These are phyloP conservation scores for Zygosaccharomyces pseudorouxii DNA, from an alignment of 805 yeast species.

Conservation along the genomic window DNA sequence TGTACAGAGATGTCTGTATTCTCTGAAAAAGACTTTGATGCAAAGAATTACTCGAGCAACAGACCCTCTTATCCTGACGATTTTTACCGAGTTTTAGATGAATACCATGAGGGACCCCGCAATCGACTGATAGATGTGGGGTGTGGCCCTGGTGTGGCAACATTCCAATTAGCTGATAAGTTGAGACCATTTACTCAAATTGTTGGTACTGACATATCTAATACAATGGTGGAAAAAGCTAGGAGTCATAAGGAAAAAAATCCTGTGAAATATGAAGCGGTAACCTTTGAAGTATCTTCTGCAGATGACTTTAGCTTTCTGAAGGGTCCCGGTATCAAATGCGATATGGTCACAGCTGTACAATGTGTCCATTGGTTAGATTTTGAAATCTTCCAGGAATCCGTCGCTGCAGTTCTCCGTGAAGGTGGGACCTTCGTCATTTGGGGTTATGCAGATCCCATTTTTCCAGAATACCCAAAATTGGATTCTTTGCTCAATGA, in stretches of 20 bases:
- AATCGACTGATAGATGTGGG: conserved; percentile 62
- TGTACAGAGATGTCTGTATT: conserved; percentile 53
- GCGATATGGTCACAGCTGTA: conserved; percentile 67
- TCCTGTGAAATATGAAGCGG: neutral
- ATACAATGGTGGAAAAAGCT: conserved; percentile 51
- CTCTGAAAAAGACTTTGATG: conserved; percentile 47
- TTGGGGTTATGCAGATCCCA: conserved; percentile 78
- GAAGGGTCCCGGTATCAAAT: conserved; percentile 12
- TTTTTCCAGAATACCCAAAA: conserved; percentile 46
- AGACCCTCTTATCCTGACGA: conserved; percentile 63
- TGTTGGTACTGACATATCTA: conserved; percentile 61
- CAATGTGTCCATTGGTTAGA: conserved; percentile 87
- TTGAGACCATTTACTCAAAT: conserved; percentile 39
- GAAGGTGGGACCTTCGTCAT: conserved; percentile 65
- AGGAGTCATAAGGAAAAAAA: conserved; percentile 19
- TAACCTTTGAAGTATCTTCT: conserved; percentile 32
- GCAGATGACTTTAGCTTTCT: conserved; percentile 20
- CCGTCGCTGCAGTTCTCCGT: conserved; percentile 47
- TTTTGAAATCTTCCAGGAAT: conserved; percentile 47
- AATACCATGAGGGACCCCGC: conserved; percentile 40
- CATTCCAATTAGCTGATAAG: conserved; percentile 39
- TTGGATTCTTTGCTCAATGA: conserved; percentile 53
- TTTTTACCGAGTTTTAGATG: conserved; percentile 42
- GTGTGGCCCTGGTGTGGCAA: conserved; percentile 76
- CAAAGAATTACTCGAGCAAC: conserved; percentile 49